phyloP scores from a whole-genome alignment of 228 moss, liverwort and hornwort genomes.

The Sphagnum magellanicum region DNA sequence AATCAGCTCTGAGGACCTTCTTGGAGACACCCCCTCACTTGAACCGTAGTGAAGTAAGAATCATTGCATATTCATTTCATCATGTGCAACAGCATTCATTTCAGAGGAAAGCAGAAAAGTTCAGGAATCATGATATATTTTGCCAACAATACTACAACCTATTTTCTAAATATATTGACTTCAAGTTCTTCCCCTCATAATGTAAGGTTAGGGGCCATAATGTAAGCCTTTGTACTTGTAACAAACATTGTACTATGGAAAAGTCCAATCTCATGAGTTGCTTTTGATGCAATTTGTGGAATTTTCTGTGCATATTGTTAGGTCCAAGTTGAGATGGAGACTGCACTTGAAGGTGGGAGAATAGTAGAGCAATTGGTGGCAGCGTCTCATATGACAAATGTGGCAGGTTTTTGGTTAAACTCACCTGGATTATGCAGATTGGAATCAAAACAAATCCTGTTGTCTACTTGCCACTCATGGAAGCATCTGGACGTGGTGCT shows the following conservation, averaged over 20 bases:
- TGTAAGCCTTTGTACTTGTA: too few species aligned
- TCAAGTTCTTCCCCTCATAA: too few species aligned
- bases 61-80: too few species aligned
- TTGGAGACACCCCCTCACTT: constrained; percentile 49
- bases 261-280: too few species aligned
- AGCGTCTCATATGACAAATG: constrained; percentile 43
- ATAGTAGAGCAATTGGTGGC: constrained; percentile 46
- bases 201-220: too few species aligned
- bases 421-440: constrained; percentile 73
- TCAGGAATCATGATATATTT: too few species aligned
- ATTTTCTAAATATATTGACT: too few species aligned
- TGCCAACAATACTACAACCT: too few species aligned
- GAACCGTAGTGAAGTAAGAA: constrained; percentile 1
- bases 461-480: constrained; percentile 35
- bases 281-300: too few species aligned
- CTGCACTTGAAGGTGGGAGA: constrained; percentile 55
- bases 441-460: constrained; percentile 55
- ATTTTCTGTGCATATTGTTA: constrained; percentile 1
- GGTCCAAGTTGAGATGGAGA: constrained; percentile 92
- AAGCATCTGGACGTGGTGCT: constrained; percentile 42
- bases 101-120: too few species aligned
- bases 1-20: constrained; percentile 41
- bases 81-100: too few species aligned
- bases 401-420: constrained; percentile 88
- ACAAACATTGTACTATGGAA: too few species aligned